A percentile compares a stretch with the other conserved stretches of the same genome.
Conservation (phyloP, 805 yeast genomes). For the Sugiyamaella mastotermitis region DNA sequence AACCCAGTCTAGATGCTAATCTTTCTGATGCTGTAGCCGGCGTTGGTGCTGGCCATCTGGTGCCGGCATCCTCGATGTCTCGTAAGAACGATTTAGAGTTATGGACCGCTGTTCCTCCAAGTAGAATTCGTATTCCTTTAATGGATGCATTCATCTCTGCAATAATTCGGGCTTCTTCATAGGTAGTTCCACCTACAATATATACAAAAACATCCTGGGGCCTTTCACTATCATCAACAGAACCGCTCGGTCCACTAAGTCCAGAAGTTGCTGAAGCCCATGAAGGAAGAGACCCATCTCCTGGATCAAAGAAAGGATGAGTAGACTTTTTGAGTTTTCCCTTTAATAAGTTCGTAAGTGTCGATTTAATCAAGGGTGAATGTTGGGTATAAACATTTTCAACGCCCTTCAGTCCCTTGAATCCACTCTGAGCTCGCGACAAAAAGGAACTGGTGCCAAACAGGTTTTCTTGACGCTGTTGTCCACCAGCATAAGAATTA, state of each 20-base stretch:
- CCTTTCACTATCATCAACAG: conserved; percentile 25
- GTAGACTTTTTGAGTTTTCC: conserved; percentile 35
- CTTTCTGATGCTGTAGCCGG: conserved; percentile 11
- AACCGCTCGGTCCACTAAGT: conserved; percentile 1
- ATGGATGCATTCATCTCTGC: conserved; percentile 54
- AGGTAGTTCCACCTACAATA: conserved; percentile 81
- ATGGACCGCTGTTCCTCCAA: conserved; percentile 74
- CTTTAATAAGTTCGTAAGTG: conserved; percentile 37
- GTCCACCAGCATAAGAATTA: conserved; percentile 36
- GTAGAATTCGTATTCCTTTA: conserved; percentile 55
- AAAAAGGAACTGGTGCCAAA: conserved; percentile 34
- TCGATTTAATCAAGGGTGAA: conserved; percentile 59
- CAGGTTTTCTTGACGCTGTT: conserved; percentile 39
- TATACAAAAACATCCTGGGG: conserved; percentile 35
- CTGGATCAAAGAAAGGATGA: conserved; percentile 42
- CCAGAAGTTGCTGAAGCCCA: conserved; percentile 16
- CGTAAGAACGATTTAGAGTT: conserved; percentile 40
- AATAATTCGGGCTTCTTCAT: conserved; percentile 82
- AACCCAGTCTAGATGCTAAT: conserved; percentile 5
- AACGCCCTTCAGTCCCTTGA: conserved; percentile 39
- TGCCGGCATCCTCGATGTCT: conserved; percentile 33
- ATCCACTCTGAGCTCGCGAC: conserved; percentile 37
- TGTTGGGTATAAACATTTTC: conserved; percentile 82
- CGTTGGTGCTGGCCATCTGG: conserved; percentile 31
- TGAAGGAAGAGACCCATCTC: conserved; percentile 25